A percentile compares a stretch with the other conserved stretches of the same genome.
phyloP scores from a whole-genome alignment of 768 basidiomycete species.

The Podaxis sp. region DNA sequence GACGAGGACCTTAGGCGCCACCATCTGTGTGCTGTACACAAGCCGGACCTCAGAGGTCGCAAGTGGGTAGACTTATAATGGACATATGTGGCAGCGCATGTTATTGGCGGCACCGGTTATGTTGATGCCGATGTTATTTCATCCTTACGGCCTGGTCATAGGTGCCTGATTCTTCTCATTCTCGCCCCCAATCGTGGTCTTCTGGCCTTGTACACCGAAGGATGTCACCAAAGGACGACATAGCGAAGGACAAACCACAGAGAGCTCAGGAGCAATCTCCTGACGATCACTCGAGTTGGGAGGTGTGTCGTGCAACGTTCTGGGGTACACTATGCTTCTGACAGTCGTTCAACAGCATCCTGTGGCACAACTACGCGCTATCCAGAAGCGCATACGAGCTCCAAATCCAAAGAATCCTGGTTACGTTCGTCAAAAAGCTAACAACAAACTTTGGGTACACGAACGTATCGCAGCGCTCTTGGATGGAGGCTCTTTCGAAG shows the following conservation, averaged over 20 bases:
- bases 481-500: conserved; percentile 31
- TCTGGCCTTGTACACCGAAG: neutral
- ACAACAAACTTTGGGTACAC: conserved; percentile 39
- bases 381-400: conserved; percentile 28
- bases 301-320: conserved; percentile 20
- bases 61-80: neutral
- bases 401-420: conserved; percentile 36
- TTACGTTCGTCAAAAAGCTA: conserved; percentile 36
- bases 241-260: neutral
- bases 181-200: neutral
- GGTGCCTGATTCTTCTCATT: neutral
- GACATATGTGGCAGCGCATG: neutral
- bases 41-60: neutral
- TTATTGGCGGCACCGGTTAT: conserved; percentile 13
- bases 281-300: conserved; percentile 30
- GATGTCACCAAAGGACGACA: conserved; percentile 7
- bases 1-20: conserved; percentile 66
- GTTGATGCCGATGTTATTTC: conserved; percentile 15
- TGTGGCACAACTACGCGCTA: conserved; percentile 27
- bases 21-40: neutral
- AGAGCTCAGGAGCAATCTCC: neutral
- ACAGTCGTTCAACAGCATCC: conserved; percentile 22
- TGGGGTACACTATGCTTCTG: neutral
- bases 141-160: neutral
- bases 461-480: conserved; percentile 33